Conservation (phyloP, 306 rosid genomes). For the Quercus variabilis region DNA sequence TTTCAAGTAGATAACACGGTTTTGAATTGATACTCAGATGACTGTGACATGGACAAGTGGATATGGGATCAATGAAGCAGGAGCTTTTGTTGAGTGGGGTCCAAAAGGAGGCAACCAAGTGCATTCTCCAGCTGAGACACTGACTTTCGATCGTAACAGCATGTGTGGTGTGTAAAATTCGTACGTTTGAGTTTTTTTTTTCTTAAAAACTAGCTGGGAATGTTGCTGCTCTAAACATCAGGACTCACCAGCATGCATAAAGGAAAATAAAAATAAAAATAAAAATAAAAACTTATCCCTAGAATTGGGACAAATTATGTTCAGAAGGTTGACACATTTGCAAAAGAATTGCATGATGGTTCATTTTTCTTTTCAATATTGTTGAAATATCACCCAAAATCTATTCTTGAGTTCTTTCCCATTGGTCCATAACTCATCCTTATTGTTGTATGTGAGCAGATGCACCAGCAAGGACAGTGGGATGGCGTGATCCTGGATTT, state of each 20-base stretch:
- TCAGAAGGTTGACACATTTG: neutral
- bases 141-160: constrained; percentile 72
- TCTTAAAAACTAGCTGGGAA: neutral
- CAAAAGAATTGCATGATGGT: neutral
- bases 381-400: neutral
- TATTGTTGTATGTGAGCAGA: constrained; percentile 35
- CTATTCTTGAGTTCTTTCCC: neutral
- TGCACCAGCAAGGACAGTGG: constrained; percentile 92
- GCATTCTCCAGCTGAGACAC: constrained; percentile 72
- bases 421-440: neutral
- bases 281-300: no score
- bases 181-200: neutral
- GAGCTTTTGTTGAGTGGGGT: constrained; percentile 90
- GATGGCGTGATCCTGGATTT: constrained; percentile 97
- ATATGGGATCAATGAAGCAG: constrained; percentile 67
- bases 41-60: constrained; percentile 99
- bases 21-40: constrained; percentile 45
- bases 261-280: no score
- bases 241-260: no score
- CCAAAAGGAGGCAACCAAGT: constrained; percentile 44
- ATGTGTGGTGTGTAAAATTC: constrained; percentile 73
- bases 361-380: neutral
- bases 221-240: no score
- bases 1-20: neutral
- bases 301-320: no score